Evolutionary conservation across 2,329 filamentous ascomycete genomes (phyloP).

Genomic region (Pestalotiopsis sp.): DNA sequence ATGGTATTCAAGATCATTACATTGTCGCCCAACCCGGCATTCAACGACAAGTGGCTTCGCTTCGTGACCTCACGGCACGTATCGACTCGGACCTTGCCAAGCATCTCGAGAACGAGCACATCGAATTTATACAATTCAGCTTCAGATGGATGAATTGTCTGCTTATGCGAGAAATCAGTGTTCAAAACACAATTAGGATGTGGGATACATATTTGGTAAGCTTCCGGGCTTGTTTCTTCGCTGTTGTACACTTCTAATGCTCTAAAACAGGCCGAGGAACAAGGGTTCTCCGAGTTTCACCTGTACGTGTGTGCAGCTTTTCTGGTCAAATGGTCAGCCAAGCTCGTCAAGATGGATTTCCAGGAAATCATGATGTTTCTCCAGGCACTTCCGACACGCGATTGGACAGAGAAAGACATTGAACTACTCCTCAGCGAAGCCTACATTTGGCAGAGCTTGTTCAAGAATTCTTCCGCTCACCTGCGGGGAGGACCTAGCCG

Average conservation of each 20-base stretch:
- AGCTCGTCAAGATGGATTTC: constrained; percentile 96
- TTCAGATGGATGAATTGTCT: constrained; percentile 99
- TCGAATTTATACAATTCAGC: constrained; percentile 99
- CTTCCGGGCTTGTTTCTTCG: constrained; percentile 17
- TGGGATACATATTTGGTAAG: constrained; percentile 98
- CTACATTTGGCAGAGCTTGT: constrained; percentile 98
- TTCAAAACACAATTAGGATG: constrained; percentile 96
- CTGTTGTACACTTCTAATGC: constrained; percentile 3
- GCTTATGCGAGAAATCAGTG: constrained; percentile 95
- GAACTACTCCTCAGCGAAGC: constrained; percentile 94
- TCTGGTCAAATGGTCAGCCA: constrained; percentile 96
- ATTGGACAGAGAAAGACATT: constrained; percentile 98
- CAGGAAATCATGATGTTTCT: constrained; percentile 99
- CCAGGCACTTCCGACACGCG: constrained; percentile 87
- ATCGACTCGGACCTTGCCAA: constrained; percentile 85
- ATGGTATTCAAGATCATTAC: constrained; percentile 98
- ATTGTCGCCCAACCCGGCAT: constrained; percentile 98
- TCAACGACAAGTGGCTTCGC: constrained; percentile 85
- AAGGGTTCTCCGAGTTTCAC: constrained; percentile 98
- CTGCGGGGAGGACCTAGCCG: constrained; percentile 59
- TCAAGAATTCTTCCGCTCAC: constrained; percentile 92
- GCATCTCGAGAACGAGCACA: constrained; percentile 86
- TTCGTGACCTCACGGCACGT: constrained; percentile 86
- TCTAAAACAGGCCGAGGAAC: constrained; percentile 80
- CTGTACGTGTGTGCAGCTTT: constrained; percentile 98